A percentile compares a stretch with the other conserved stretches of the same genome.
These are phyloP conservation scores for Xylariaceae sp. DNA, from an alignment of 2,329 filamentous ascomycete species.

Conservation along the genomic window DNA sequence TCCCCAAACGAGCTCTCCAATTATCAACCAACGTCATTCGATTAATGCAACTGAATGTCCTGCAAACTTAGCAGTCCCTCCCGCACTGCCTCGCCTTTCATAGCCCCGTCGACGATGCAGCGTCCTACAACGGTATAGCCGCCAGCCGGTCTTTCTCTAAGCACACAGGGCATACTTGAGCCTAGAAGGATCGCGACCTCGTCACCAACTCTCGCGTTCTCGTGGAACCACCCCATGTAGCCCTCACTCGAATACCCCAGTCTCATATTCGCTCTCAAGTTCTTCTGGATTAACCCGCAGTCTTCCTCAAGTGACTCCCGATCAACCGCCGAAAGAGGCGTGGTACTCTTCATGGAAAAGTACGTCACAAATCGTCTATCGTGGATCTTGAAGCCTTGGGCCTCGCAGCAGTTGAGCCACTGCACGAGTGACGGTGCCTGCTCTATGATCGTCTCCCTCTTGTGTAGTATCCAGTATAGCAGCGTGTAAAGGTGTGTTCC, in stretches of 20 bases:
- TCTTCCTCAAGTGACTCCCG: conserved; percentile 7
- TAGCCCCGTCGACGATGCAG: conserved; percentile 15
- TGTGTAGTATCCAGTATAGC: not conserved
- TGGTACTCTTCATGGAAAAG: conserved; percentile 10
- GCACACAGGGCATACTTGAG: conserved; percentile 17
- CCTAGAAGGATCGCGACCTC: conserved; percentile 14
- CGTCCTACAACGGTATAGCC: conserved; percentile 13
- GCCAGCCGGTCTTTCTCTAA: conserved; percentile 6
- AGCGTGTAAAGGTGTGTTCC: conserved; percentile 12
- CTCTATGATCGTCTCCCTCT: conserved; percentile 11
- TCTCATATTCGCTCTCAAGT: conserved; percentile 16
- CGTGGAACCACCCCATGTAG: conserved; percentile 15
- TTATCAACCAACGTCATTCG: not conserved
- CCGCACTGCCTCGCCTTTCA: conserved; percentile 17
- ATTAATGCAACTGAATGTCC: conserved; percentile 14
- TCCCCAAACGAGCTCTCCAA: too few species aligned
- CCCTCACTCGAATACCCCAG: conserved; percentile 14
- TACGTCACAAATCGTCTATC: conserved; percentile 10
- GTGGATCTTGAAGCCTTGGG: conserved; percentile 10
- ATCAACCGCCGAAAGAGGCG: conserved; percentile 1
- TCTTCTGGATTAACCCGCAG: conserved; percentile 10
- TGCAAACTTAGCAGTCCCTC: conserved; percentile 13
- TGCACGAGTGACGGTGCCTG: conserved; percentile 9
- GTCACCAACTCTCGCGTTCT: conserved; percentile 12
- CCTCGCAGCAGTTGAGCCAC: conserved; percentile 19